Evolutionary conservation across 352 stramenopile species (phyloP), one percentile per base, ranked within the genome.

Genomic region (Globisporangium abappressorium): DNA sequence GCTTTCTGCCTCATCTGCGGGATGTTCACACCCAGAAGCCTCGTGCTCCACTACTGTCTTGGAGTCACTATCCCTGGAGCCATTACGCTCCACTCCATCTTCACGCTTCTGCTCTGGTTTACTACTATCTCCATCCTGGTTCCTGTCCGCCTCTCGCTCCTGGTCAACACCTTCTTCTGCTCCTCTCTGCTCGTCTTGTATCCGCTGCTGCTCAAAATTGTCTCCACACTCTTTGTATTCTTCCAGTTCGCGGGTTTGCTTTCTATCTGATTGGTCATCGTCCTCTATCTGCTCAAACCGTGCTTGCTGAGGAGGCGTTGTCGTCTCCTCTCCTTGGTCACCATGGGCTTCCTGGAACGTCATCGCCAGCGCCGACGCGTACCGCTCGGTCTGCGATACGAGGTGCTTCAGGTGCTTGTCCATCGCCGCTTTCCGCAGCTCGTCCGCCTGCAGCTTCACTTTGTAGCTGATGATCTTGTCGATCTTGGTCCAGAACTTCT

Each of bases 381-480:
- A 99, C 61, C 89, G 86, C 76, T 99, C 97, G 33, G 98, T 99
- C 85, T 99, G 96, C 53, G 85, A 72, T 8, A 99, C 90, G 1
- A 99, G 79, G 56, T 94, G 95, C 36, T 95, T 88, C 49, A 99
- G 77, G 57, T 99, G 95, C 24, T 88, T 87, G 76, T 99, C 97
- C 97, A 99, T 99, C 38, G 97, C 91, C 53, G 80, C 79, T 63
- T 91, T 88, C 2, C 87, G 74, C 55, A 89, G 65, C 64, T 91
- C 81, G 61, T 99, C 94, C 7, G 85, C 83, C 70, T 96, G 81
- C 15, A 98, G 64, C 70, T 98, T 98, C 75, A 99, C 94, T 78
- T 99, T 99, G 73, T 98, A 99, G 26, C 89, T 87, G 59, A 99
- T 97, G 58, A 99, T 90, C 69, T 98, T 97, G 84, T 99, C 97